A percentile compares a stretch with the other conserved stretches of the same genome.
Conservation (phyloP, 2,329 filamentous ascomycete genomes). For the Aureobasidium sp. region DNA sequence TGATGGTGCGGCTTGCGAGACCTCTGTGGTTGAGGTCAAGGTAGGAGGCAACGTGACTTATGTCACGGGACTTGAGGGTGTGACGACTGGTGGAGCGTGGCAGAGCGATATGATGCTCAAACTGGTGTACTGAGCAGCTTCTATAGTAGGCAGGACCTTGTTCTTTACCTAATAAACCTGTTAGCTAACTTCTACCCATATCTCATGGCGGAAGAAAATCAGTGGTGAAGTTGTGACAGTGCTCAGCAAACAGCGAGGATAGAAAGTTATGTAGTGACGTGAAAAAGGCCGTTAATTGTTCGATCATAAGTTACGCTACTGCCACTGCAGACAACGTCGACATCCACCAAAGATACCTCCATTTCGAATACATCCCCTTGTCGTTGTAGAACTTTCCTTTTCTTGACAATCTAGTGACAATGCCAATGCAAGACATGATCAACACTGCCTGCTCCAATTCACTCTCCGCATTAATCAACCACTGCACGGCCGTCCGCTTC, state of each 20-base stretch:
- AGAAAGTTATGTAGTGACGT: neutral
- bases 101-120: neutral
- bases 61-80: neutral
- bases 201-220: no score
- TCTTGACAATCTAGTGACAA: slow-evolving; percentile 8
- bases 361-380: neutral
- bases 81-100: neutral
- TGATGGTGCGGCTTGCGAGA: neutral
- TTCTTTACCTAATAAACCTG: no score
- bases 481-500: slow-evolving; percentile 27
- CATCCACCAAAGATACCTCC: neutral
- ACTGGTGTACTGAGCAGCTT: neutral
- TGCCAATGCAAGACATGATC: neutral
- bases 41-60: neutral
- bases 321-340: neutral
- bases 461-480: slow-evolving; percentile 28
- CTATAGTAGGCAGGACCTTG: no score
- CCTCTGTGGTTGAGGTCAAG: neutral
- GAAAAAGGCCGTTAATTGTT: neutral
- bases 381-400: neutral
- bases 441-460: slow-evolving; percentile 1
- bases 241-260: no score
- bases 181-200: no score
- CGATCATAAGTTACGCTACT: neutral
- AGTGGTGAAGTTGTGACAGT: no score